A percentile compares a stretch with the other conserved stretches of the same genome.
These are phyloP conservation scores for Tilletia setariae DNA, from an alignment of 1,284 basidiomycete species.

Conservation along the genomic window DNA sequence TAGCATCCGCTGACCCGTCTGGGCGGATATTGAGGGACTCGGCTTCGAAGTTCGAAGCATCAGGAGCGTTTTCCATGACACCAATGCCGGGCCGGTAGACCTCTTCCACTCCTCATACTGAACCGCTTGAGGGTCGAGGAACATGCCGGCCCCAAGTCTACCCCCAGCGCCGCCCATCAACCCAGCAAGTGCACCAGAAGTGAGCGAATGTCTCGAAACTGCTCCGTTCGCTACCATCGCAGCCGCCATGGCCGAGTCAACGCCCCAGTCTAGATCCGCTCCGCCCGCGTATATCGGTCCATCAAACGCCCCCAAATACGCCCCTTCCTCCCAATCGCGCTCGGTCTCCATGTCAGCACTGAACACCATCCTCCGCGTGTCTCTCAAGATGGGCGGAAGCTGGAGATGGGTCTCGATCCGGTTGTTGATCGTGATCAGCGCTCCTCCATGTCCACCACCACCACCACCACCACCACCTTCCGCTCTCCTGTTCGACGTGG, in stretches of 20 bases:
- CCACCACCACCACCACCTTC: background rate
- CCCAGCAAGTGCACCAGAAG: background rate
- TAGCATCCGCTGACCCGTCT: too few species aligned
- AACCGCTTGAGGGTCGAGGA: slow-evolving; percentile 5
- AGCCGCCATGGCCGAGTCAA: slow-evolving; percentile 7
- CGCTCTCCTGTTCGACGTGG: too few species aligned
- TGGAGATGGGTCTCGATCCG: slow-evolving; percentile 45
- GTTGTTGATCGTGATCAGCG: slow-evolving; percentile 46
- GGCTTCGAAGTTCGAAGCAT: slow-evolving; percentile 59
- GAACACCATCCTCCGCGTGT: slow-evolving; percentile 31
- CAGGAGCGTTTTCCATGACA: slow-evolving; percentile 89
- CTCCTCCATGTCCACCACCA: slow-evolving; percentile 20
- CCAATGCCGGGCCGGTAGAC: slow-evolving; percentile 63
- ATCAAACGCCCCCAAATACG: slow-evolving; percentile 23
- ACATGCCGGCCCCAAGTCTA: too few species aligned
- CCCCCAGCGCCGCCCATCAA: too few species aligned
- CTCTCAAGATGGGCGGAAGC: slow-evolving; percentile 45
- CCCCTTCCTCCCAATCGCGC: slow-evolving; percentile 40
- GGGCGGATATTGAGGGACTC: too few species aligned
- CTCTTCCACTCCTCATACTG: slow-evolving; percentile 44
- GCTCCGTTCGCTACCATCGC: slow-evolving; percentile 1
- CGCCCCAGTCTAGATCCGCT: slow-evolving; percentile 29
- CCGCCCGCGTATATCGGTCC: background rate
- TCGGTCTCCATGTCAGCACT: slow-evolving; percentile 44
- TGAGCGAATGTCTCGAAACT: background rate